phyloP scores from a whole-genome alignment of 2,329 filamentous ascomycete genomes.

The Mycosphaerella sp. region DNA sequence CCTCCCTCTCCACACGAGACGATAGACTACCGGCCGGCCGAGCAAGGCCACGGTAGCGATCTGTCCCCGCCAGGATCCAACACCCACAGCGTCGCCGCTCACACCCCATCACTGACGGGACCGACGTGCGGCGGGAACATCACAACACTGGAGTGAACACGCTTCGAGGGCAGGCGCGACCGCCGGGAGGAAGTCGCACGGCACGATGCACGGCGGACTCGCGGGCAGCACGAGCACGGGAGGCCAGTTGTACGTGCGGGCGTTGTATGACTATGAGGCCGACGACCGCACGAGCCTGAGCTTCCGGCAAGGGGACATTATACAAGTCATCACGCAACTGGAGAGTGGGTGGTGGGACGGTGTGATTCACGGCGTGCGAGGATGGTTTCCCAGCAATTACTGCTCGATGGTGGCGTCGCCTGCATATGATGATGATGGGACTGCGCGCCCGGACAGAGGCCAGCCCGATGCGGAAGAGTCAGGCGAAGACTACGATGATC shows the following conservation, averaged over 20 bases:
- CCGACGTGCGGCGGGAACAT: neutral
- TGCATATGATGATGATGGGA: constrained; percentile 62
- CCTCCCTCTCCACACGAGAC: neutral
- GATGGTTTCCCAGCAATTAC: constrained; percentile 99
- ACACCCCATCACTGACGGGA: neutral
- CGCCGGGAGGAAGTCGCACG: constrained; percentile 10
- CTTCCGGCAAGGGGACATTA: constrained; percentile 94
- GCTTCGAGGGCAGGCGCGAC: constrained; percentile 9
- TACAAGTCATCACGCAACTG: constrained; percentile 95
- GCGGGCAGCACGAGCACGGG: constrained; percentile 46
- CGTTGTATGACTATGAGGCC: constrained; percentile 95
- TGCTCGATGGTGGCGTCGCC: constrained; percentile 77
- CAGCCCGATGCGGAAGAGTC: constrained; percentile 48
- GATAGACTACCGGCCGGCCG: neutral
- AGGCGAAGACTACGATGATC: constrained; percentile 58
- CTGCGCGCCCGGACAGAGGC: constrained; percentile 53
- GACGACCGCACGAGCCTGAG: constrained; percentile 95
- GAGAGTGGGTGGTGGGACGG: constrained; percentile 99
- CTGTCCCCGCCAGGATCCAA: neutral
- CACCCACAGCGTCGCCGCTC: neutral
- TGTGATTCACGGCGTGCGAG: constrained; percentile 90
- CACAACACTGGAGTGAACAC: constrained; percentile 4
- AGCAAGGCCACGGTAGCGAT: neutral
- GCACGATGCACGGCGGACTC: constrained; percentile 46
- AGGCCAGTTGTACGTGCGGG: constrained; percentile 75